phyloP scores from a whole-genome alignment of 2,329 filamentous ascomycete genomes.

The Clonostachys solani region DNA sequence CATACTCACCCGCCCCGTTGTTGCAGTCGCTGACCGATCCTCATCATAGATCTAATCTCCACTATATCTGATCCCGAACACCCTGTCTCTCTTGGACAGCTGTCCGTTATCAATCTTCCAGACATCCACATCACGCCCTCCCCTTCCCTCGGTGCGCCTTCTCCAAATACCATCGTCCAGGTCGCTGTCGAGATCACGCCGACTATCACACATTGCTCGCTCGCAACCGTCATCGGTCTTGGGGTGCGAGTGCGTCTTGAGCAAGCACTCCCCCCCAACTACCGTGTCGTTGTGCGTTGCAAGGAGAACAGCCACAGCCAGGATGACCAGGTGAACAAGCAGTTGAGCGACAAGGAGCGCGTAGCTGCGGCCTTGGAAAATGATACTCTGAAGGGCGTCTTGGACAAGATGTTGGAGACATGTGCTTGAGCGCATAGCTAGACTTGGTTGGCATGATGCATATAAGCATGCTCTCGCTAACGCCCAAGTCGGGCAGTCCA shows the following conservation, averaged over 20 bases:
- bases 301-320: slow-evolving; percentile 96
- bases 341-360: slow-evolving; percentile 92
- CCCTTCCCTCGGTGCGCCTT: slow-evolving; percentile 29
- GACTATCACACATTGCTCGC: slow-evolving; percentile 93
- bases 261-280: slow-evolving; percentile 85
- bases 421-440: slow-evolving; percentile 44
- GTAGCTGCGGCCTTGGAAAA: slow-evolving; percentile 95
- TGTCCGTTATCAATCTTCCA: slow-evolving; percentile 92
- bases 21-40: not conserved
- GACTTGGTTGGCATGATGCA: too few relatives aligned
- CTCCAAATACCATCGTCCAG: slow-evolving; percentile 55
- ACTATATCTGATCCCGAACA: slow-evolving; percentile 96
- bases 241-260: slow-evolving; percentile 89
- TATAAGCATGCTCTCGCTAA: too few relatives aligned
- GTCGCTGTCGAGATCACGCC: slow-evolving; percentile 90
- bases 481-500: too few relatives aligned
- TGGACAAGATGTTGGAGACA: slow-evolving; percentile 91
- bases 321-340: slow-evolving; percentile 94
- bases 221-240: slow-evolving; percentile 93
- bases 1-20: slow-evolving; percentile 4
- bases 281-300: slow-evolving; percentile 86
- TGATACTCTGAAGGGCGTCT: slow-evolving; percentile 78
- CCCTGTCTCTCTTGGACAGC: slow-evolving; percentile 84
- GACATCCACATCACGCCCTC: slow-evolving; percentile 72
- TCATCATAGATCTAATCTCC: slow-evolving; percentile 74